Percentiles rank a stretch among this genome's conserved stretches.
Conservation (phyloP, 495 filamentous ascomycete genomes). For the Tuber borchii region DNA sequence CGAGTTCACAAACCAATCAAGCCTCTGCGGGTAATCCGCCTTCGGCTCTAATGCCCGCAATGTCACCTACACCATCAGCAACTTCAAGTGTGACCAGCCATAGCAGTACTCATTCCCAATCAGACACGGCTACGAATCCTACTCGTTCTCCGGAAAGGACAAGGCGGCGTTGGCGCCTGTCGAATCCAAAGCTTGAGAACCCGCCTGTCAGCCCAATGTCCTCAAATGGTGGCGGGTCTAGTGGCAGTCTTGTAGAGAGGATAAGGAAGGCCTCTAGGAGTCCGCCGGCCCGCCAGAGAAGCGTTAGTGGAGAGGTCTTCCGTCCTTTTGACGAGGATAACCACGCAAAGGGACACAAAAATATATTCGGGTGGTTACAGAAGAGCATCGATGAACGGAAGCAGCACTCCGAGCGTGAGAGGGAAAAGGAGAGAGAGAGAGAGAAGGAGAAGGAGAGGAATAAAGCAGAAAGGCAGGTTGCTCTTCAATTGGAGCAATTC, state of each 20-base stretch:
- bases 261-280: constrained; percentile 41
- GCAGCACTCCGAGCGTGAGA: constrained; percentile 52
- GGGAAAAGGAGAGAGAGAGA: constrained; percentile 45
- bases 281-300: constrained; percentile 36
- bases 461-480: background rate
- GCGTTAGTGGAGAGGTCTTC: constrained; percentile 37
- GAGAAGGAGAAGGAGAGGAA: constrained; percentile 39
- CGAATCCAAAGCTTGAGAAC: constrained; percentile 55
- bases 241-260: constrained; percentile 61
- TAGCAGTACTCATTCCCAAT: constrained; percentile 34
- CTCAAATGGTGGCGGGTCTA: constrained; percentile 50
- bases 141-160: constrained; percentile 50
- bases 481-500: background rate
- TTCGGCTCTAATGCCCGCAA: constrained; percentile 71
- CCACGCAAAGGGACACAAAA: constrained; percentile 53
- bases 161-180: constrained; percentile 71
- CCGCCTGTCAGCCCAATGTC: constrained; percentile 48
- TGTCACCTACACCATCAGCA: constrained; percentile 50
- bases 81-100: constrained; percentile 42
- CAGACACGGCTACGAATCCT: constrained; percentile 34
- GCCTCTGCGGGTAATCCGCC: constrained; percentile 61
- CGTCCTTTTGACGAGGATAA: constrained; percentile 46
- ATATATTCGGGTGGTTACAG: constrained; percentile 76
- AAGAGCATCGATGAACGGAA: constrained; percentile 74
- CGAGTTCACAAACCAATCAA: background rate